Percentiles rank a stretch among this genome's conserved stretches.
phyloP scores from a whole-genome alignment of 2,329 filamentous ascomycete genomes.

The Fusarium poae region DNA sequence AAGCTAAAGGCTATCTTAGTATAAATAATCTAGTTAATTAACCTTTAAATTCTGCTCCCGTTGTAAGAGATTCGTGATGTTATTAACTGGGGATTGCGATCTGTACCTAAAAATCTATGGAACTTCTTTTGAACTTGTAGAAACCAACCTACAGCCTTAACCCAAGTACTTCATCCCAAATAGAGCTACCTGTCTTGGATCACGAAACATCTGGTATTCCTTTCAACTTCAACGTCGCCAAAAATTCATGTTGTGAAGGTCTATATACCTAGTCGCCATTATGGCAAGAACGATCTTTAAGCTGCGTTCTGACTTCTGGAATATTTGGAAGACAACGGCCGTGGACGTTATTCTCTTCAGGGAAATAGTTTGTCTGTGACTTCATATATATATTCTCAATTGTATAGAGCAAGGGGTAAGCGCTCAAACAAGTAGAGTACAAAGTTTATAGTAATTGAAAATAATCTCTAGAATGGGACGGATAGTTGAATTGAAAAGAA shows the following conservation, averaged over 20 bases:
- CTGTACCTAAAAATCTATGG: neutral
- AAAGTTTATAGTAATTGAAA: too few relatives aligned
- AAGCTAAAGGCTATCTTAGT: too few relatives aligned
- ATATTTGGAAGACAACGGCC: neutral
- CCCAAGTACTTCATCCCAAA: neutral
- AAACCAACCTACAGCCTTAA: neutral
- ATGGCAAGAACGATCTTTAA: neutral
- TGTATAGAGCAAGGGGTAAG: too few relatives aligned
- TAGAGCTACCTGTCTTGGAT: neutral
- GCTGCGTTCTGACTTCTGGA: neutral
- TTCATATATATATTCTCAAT: too few relatives aligned
- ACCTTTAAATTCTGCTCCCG: too few relatives aligned
- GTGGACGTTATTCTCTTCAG: neutral
- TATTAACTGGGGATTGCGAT: neutral
- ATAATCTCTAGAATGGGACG: too few relatives aligned
- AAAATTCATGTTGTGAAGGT: slow-evolving; percentile 9
- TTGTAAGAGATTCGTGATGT: too few relatives aligned
- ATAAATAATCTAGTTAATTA: too few relatives aligned
- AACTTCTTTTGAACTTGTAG: slow-evolving; percentile 3
- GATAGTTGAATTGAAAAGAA: too few relatives aligned
- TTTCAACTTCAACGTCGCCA: slow-evolving; percentile 8
- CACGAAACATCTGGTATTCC: neutral
- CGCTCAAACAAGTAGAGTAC: too few relatives aligned
- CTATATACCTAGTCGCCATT: slow-evolving; percentile 11
- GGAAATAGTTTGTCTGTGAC: too few relatives aligned